Evolutionary conservation across 1,284 basidiomycete genomes (phyloP).

Genomic region (Sanghuangporus sanghuang): DNA sequence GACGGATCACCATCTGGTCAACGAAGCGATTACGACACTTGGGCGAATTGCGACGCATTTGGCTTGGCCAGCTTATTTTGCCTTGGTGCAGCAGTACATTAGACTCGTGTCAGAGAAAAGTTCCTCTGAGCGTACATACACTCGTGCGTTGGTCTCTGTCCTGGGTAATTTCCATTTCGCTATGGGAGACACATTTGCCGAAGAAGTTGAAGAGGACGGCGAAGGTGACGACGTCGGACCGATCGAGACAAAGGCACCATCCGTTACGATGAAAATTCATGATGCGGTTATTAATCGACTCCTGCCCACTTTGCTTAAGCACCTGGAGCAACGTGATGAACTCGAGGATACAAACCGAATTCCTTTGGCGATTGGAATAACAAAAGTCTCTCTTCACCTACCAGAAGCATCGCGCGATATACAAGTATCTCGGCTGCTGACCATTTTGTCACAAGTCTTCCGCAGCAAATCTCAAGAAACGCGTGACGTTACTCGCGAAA

Average conservation of each 20-base stretch:
- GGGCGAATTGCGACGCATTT: slow-evolving; percentile 73
- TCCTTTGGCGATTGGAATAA: slow-evolving; percentile 86
- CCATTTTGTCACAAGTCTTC: slow-evolving; percentile 82
- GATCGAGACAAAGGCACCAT: slow-evolving; percentile 27
- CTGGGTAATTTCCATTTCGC: slow-evolving; percentile 93
- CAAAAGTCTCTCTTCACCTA: slow-evolving; percentile 79
- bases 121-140: slow-evolving; percentile 75
- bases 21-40: slow-evolving; percentile 80
- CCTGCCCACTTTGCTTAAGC: slow-evolving; percentile 71
- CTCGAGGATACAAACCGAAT: slow-evolving; percentile 82
- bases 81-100: slow-evolving; percentile 80
- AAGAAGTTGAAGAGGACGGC: slow-evolving; percentile 29
- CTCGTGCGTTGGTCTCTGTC: slow-evolving; percentile 83
- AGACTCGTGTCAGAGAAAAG: slow-evolving; percentile 69
- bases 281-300: slow-evolving; percentile 76
- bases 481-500: slow-evolving; percentile 83
- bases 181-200: slow-evolving; percentile 51
- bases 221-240: slow-evolving; percentile 25
- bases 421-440: slow-evolving; percentile 79
- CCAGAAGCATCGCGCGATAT: slow-evolving; percentile 63
- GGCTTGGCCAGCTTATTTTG: slow-evolving; percentile 84
- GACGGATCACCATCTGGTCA: slow-evolving; percentile 88
- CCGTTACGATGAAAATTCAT: slow-evolving; percentile 45
- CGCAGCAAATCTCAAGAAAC: slow-evolving; percentile 94
- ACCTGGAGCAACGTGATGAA: slow-evolving; percentile 81